phyloP scores from a whole-genome alignment of 2,329 filamentous ascomycete genomes.

The Hypoxylon sp. region DNA sequence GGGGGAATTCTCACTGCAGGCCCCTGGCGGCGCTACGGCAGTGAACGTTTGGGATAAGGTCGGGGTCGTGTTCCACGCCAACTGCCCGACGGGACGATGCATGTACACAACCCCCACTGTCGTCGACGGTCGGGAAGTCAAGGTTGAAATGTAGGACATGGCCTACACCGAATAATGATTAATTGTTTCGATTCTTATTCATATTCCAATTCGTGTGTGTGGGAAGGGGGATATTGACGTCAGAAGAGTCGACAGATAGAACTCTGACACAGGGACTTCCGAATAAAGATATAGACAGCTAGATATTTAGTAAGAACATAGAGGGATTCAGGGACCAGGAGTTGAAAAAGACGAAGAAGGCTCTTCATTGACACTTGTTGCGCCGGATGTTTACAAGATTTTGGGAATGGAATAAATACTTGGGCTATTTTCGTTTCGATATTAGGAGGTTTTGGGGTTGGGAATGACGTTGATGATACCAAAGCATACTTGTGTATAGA shows the following conservation, averaged over 20 bases:
- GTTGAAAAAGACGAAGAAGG: conserved; percentile 5
- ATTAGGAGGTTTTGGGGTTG: conserved; percentile 9
- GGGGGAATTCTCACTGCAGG: conserved; percentile 50
- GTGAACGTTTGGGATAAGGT: conserved; percentile 39
- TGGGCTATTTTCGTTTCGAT: too few species aligned
- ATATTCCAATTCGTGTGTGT: too few species aligned
- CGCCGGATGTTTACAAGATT: neutral
- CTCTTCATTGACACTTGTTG: conserved; percentile 8
- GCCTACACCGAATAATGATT: too few species aligned
- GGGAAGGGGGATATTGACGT: too few species aligned
- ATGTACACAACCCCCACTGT: conserved; percentile 47
- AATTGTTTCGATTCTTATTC: too few species aligned
- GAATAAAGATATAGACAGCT: neutral
- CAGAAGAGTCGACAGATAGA: neutral
- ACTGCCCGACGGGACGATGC: conserved; percentile 49
- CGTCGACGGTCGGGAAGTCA: conserved; percentile 38
- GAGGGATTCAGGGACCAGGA: neutral
- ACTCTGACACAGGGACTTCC: neutral
- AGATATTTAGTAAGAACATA: neutral
- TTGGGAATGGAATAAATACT: conserved; percentile 11
- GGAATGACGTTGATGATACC: conserved; percentile 14
- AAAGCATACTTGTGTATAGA: conserved; percentile 6
- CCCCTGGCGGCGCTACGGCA: conserved; percentile 54
- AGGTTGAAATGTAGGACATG: conserved; percentile 31
- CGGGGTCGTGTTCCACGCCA: conserved; percentile 50